phyloP scores from a whole-genome alignment of 345 rosid genomes.

The Cardiospermum halicacabum region DNA sequence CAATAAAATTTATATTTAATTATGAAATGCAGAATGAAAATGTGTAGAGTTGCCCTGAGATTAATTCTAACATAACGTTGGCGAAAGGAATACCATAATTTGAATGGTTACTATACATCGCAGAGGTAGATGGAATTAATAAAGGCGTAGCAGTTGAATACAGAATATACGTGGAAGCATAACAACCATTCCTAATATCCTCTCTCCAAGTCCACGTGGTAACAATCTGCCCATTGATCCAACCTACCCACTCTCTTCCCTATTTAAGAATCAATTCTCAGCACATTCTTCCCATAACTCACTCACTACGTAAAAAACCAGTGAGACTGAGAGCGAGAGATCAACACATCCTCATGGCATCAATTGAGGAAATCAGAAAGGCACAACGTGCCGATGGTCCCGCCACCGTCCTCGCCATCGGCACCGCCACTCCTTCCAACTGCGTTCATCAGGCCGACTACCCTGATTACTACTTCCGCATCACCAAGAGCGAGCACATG shows the following conservation, averaged over 20 bases:
- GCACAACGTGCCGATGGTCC: conserved; percentile 65
- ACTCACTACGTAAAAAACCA: neutral
- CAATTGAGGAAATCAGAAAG: conserved; percentile 47
- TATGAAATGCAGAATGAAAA: no score
- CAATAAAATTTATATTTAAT: no score
- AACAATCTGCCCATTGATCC: conserved; percentile 41
- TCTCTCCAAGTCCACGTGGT: conserved; percentile 36
- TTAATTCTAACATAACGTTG: no score
- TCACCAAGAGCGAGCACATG: conserved; percentile 72
- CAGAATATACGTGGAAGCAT: neutral
- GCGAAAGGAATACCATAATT: no score
- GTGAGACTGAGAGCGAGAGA: no score
- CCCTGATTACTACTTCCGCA: conserved; percentile 62
- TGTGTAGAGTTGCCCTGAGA: no score
- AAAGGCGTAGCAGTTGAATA: no score
- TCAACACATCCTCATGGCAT: neutral
- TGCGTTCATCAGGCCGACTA: conserved; percentile 50
- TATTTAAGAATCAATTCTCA: conserved; percentile 5
- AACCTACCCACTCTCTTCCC: conserved; percentile 31
- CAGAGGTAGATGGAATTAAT: no score
- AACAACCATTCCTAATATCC: conserved; percentile 12
- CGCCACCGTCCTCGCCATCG: conserved; percentile 55
- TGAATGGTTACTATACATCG: no score
- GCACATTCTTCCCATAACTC: neutral
- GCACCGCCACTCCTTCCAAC: conserved; percentile 58